These are phyloP conservation scores for Populus hybrid DNA, from an alignment of 441 rosid species.

Conservation along the genomic window DNA sequence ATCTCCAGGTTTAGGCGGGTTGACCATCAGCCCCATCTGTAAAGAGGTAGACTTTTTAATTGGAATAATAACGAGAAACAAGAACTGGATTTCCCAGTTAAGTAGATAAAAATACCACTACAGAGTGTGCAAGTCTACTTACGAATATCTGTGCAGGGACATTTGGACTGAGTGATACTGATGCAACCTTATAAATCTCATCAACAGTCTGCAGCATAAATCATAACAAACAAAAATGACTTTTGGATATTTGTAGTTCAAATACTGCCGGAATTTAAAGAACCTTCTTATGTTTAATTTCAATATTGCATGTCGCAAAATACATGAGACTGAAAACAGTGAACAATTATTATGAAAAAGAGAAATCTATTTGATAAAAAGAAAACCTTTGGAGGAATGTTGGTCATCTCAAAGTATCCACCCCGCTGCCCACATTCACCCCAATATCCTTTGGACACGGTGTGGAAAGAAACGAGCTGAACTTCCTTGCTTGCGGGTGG, in stretches of 20 bases:
- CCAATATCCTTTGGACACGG: conserved; percentile 98
- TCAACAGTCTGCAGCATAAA: conserved; percentile 69
- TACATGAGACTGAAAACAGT: background rate
- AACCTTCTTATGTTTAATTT: conserved; percentile 13
- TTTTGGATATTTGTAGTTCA: conserved; percentile 4
- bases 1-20: conserved; percentile 91
- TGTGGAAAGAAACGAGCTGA: conserved; percentile 94
- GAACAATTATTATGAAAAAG: conserved; percentile 12
- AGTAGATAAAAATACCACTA: background rate
- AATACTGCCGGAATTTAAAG: conserved; percentile 5
- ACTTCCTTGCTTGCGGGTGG: conserved; percentile 73
- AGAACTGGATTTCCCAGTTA: conserved; percentile 9
- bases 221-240: conserved; percentile 13
- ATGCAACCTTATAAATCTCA: conserved; percentile 89
- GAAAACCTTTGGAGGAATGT: conserved; percentile 79
- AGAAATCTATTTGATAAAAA: conserved; percentile 17
- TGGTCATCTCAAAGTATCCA: conserved; percentile 99
- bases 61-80: background rate
- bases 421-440: conserved; percentile 99
- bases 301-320: background rate
- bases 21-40: conserved; percentile 97
- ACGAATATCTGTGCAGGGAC: conserved; percentile 98
- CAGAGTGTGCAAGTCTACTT: conserved; percentile 34
- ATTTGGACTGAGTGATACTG: conserved; percentile 85
- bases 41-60: conserved; percentile 12